These are phyloP conservation scores for Clavispora santaluciae DNA, from an alignment of 805 yeast genomes.

Conservation along the genomic window DNA sequence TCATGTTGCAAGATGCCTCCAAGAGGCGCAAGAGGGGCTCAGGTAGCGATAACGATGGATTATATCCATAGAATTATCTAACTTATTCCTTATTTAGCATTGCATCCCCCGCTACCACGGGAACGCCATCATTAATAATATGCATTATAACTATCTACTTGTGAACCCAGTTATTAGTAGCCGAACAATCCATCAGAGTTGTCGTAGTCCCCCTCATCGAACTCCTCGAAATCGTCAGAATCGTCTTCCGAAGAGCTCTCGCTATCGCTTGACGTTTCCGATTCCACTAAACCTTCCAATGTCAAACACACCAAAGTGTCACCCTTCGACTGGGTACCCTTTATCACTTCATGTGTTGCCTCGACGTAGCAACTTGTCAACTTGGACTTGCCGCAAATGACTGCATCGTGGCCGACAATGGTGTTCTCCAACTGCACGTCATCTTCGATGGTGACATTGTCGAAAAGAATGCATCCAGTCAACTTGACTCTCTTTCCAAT, in stretches of 20 bases:
- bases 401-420: constrained; percentile 68
- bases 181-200: constrained; percentile 48
- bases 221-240: constrained; percentile 33
- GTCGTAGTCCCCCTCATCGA: constrained; percentile 57
- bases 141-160: background rate
- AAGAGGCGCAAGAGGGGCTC: constrained; percentile 9
- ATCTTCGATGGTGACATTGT: constrained; percentile 69
- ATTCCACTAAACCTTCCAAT: constrained; percentile 37
- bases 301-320: constrained; percentile 48
- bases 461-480: constrained; percentile 77
- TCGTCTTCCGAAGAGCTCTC: constrained; percentile 38
- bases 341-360: constrained; percentile 63
- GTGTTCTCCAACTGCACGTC: constrained; percentile 82
- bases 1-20: background rate
- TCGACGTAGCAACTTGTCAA: constrained; percentile 83
- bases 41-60: background rate
- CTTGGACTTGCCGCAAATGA: constrained; percentile 58
- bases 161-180: constrained; percentile 17
- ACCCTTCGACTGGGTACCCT: constrained; percentile 52
- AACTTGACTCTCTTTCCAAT: constrained; percentile 86
- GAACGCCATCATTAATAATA: background rate
- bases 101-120: too few species aligned
- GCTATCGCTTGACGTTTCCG: constrained; percentile 23
- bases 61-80: background rate
- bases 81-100: background rate